Evolutionary conservation across 2,329 filamentous ascomycete genomes (phyloP).

Genomic region (Penicillium occitanis): DNA sequence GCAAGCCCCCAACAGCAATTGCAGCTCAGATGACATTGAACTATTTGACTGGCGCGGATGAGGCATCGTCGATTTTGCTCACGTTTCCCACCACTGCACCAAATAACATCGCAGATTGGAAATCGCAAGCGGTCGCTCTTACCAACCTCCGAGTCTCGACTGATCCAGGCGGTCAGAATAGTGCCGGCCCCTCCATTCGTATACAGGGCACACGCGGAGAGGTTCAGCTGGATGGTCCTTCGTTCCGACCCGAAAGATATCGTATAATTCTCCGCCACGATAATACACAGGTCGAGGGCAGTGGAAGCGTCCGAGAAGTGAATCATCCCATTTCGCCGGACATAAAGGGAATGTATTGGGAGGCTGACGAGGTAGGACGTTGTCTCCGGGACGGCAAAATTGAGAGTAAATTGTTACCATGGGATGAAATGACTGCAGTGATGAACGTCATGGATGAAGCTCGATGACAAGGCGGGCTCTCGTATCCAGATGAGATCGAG

Average conservation of each 20-base stretch:
- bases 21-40: slow-evolving; percentile 70
- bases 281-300: slow-evolving; percentile 30
- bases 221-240: slow-evolving; percentile 73
- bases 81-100: slow-evolving; percentile 67
- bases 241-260: slow-evolving; percentile 67
- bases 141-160: slow-evolving; percentile 63
- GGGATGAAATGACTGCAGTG: slow-evolving; percentile 75
- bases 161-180: slow-evolving; percentile 61
- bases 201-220: slow-evolving; percentile 80
- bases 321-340: slow-evolving; percentile 51
- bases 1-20: slow-evolving; percentile 65
- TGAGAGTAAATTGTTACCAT: slow-evolving; percentile 70
- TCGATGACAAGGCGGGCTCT: slow-evolving; percentile 60
- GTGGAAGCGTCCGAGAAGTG: slow-evolving; percentile 37
- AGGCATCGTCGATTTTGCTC: slow-evolving; percentile 72
- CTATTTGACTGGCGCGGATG: slow-evolving; percentile 68
- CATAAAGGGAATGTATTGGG: slow-evolving; percentile 86
- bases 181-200: slow-evolving; percentile 68
- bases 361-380: slow-evolving; percentile 74
- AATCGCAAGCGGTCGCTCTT: slow-evolving; percentile 67
- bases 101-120: slow-evolving; percentile 47
- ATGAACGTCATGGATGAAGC: slow-evolving; percentile 79
- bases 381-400: slow-evolving; percentile 73
- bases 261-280: slow-evolving; percentile 44
- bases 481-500: slow-evolving; percentile 67